Evolutionary conservation across 768 basidiomycete species (phyloP), one percentile per base, ranked within the genome.

Genomic region (Fistulinella prunicolor): DNA sequence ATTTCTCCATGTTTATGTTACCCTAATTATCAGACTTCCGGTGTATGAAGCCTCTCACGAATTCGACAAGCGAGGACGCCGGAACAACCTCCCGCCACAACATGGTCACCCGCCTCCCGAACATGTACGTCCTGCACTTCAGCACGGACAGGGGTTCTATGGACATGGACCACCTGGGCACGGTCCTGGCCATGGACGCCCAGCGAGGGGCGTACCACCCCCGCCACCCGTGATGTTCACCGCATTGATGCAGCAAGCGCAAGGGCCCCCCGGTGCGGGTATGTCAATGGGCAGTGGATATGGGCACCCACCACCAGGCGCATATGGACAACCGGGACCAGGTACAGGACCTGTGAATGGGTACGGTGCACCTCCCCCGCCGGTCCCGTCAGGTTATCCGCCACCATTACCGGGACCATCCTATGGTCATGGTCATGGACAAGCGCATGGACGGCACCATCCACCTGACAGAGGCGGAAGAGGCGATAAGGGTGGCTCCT

Each of bases 11-110:
- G 13, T 38, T 44, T 38, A 44, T n/a, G 23, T 37, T 32, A 2
- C 30, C 40, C 14, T 17, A 19, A 22, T 23, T 17, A 6, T 23
- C 48, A 90, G 88, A 39, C 72, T 89, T 22, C 87, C 87, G 4
- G 70, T 73, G 7, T 91, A 91, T 54, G 88, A 91, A 65, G 79
- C 88, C 1, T 91, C 88, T 1, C 88, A 91, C 53, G 88, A 91
- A 62, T 88, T 86, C 35, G 86, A 87, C 66, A 86, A 82, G 58
- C 82, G 85, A 23, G 82, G 81, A 3, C 81, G 85, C 19, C 75
- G 84, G 29, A 66, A 72, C 66, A 65, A 53, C 64, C 61, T 45
- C 34, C 55, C 58, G 22, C 58, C 62, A 22, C 60, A 58, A 14
- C 55, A 57, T 20, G 63, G 54, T 34, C 59, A 53, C 23, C 62